These are phyloP conservation scores for Trebouxiophyceae sp. DNA, from an alignment of 163 green algal genomes.

Conservation along the genomic window DNA sequence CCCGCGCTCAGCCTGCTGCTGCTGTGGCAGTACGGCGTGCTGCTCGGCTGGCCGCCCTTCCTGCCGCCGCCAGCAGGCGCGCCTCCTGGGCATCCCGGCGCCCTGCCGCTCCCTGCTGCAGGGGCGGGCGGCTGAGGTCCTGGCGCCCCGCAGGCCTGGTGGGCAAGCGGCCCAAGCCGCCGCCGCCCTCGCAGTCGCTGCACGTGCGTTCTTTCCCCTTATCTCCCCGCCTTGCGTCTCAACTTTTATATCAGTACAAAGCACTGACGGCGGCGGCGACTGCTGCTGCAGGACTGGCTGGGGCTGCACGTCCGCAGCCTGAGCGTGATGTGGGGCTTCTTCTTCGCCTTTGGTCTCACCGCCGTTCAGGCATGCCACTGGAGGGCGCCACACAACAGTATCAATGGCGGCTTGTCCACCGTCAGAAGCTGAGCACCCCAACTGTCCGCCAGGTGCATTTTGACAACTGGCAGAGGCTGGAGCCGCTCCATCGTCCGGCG, in stretches of 20 bases:
- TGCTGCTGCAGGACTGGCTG: slow-evolving; percentile 38
- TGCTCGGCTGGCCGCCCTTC: slow-evolving; percentile 28
- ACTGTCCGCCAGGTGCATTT: no score
- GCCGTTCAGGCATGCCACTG: slow-evolving; percentile 31
- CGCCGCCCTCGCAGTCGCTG: no score
- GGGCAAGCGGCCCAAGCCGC: no score
- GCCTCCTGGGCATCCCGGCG: not conserved
- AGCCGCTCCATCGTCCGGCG: slow-evolving; percentile 16
- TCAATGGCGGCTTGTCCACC: no score
- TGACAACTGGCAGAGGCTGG: slow-evolving; percentile 19
- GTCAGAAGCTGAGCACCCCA: no score
- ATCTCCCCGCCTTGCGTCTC: no score
- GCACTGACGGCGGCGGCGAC: not conserved
- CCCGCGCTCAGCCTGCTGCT: slow-evolving; percentile 33
- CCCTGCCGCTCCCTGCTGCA: no score
- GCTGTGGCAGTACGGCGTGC: slow-evolving; percentile 39
- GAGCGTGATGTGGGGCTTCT: slow-evolving; percentile 41
- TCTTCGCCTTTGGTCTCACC: slow-evolving; percentile 26
- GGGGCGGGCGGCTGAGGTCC: no score
- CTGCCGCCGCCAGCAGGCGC: not conserved
- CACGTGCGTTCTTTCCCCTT: no score
- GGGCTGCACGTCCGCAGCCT: slow-evolving; percentile 26
- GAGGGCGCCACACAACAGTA: not conserved
- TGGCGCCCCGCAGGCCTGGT: no score
- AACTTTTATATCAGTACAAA: no score